Base-by-base conservation (phyloP, 2,329 filamentous ascomycete genomes). In the Microsporum ferrugineum region DNA sequence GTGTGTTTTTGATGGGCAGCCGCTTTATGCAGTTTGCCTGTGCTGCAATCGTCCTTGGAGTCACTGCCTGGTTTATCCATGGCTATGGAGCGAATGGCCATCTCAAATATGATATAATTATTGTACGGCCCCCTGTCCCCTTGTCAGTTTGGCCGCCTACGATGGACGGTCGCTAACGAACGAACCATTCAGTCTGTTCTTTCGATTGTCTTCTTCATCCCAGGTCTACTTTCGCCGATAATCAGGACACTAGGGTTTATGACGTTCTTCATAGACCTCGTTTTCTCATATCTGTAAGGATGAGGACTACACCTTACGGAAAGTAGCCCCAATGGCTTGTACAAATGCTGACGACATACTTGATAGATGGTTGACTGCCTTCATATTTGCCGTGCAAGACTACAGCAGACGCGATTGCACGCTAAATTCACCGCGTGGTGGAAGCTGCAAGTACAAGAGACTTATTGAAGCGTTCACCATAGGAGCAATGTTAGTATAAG, bases 331-430 rank as follows among this genome's bases (percentile, higher is more conserved):
- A 5, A 41, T 36, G 31, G 57, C 64, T 57, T 57, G 55, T 58
- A 59, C 47, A 3, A 2, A 17, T 34, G 34, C 5, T 6, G 10
- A 41, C 23, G 27, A n/a, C 27, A 27, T 6, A 7, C 27, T 27
- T 29, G 5, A 12, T 57, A 76, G 74, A 34, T 79, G 77, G 76
- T 72, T 79, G 67, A 78, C 77, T 0, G 70, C 75, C 17, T 79
- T 79, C 67, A 76, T 79, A 66, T 78, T 79, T 69, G 66, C 76
- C 0, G 73, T 76, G 3, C 72, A 78, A 68, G 76, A 78, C 71
- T 79, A 78, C 64, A 71, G 55, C 55, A 69, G 63, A 1, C 57
- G 59, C 12, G 68, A 70, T 65, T 78, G 76, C 67, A 63, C 38
- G 59, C 45, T 64, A 33, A 67, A 70, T 56, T 63, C 71, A 2